These are phyloP conservation scores for Podospora fimiseda DNA, from an alignment of 495 filamentous ascomycete genomes.

Conservation along the genomic window DNA sequence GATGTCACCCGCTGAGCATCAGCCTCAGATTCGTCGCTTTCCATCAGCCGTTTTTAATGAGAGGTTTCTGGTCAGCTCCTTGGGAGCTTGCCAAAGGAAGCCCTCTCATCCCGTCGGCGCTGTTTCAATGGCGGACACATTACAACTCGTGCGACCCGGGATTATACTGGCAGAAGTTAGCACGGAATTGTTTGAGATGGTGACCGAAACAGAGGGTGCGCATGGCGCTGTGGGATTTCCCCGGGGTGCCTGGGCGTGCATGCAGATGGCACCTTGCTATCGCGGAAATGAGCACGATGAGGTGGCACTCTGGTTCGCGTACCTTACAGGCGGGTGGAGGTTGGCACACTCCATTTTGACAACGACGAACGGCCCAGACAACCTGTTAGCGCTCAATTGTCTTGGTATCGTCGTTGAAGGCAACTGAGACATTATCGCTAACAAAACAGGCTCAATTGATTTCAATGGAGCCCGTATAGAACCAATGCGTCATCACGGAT, in stretches of 20 bases:
- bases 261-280: conserved; percentile 12
- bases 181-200: neutral
- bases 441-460: no score
- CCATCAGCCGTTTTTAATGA: conserved; percentile 5
- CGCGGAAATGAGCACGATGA: conserved; percentile 13
- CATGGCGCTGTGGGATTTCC: neutral
- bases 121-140: neutral
- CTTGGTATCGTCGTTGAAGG: no score
- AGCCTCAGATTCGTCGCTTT: neutral
- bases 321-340: conserved; percentile 5
- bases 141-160: neutral
- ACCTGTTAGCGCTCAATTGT: no score
- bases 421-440: no score
- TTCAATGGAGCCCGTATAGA: no score
- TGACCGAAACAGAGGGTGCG: neutral
- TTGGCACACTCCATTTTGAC: no score
- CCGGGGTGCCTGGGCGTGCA: conserved; percentile 1
- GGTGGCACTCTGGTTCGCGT: conserved; percentile 2
- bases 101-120: neutral
- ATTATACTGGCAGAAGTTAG: neutral
- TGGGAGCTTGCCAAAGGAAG: no score
- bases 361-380: no score
- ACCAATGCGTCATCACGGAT: no score
- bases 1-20: neutral
- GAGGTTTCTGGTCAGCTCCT: conserved; percentile 5